These are phyloP conservation scores for Yamadazyma akitaensis DNA, from an alignment of 805 yeast species.

Conservation along the genomic window DNA sequence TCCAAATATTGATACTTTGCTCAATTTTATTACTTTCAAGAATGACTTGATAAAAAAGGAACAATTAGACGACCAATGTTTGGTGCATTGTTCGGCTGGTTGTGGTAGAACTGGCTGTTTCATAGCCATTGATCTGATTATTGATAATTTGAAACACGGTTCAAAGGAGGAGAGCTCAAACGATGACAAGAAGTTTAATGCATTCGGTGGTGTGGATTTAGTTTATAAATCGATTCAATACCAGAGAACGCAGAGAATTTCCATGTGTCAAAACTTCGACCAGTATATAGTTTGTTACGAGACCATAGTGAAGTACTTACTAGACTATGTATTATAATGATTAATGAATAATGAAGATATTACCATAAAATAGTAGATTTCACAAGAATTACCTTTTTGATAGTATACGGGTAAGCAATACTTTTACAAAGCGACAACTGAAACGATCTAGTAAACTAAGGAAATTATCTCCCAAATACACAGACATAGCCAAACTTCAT, in stretches of 20 bases:
- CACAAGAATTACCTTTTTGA: neutral
- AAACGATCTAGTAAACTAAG: no score
- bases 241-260: conserved; percentile 69
- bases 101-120: conserved; percentile 58
- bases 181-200: conserved; percentile 9
- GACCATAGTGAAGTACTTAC: conserved; percentile 33
- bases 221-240: conserved; percentile 60
- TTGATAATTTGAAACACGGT: conserved; percentile 21
- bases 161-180: neutral
- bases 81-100: conserved; percentile 60
- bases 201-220: conserved; percentile 45
- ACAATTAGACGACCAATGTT: conserved; percentile 12
- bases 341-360: conserved; percentile 11
- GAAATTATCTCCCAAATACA: no score
- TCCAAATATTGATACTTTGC: conserved; percentile 31
- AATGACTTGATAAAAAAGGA: conserved; percentile 20
- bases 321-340: conserved; percentile 3
- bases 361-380: neutral
- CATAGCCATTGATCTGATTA: conserved; percentile 43
- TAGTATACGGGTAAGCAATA: neutral
- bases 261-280: conserved; percentile 81
- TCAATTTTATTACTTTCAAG: conserved; percentile 32
- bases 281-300: conserved; percentile 78
- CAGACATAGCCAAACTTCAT: no score
- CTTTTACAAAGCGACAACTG: neutral